Evolutionary conservation across 306 rosid genomes (phyloP), one percentile per base, ranked within the genome.

Genomic region (Cucumis melo): DNA sequence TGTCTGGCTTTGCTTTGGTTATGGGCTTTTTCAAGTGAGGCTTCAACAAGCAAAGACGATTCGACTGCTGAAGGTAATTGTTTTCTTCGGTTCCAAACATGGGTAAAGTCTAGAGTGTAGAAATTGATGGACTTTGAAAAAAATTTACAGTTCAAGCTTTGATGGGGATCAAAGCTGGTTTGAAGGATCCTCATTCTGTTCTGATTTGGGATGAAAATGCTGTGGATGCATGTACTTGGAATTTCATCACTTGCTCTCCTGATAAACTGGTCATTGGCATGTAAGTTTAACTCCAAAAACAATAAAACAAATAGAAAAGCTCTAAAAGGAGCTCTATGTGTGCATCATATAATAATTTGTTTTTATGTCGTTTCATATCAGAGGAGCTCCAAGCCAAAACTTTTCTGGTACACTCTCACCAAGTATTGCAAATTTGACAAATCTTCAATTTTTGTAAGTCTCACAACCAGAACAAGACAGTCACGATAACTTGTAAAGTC

Each of bases 321-420:
- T 38, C 54, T 10, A 41, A 74, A 9, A 5, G 29, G 29, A 27
- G 29, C 29, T 27, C 29, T 12, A 15, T 46, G 53, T 12, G 53
- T 12, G 65, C 14, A 38, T 55, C 60, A 34, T 4, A 55, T 32
- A 20, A 74, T 73, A 11, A 2, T 24, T 9, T 53, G 1, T 29
- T 36, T 12, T 41, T 53, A 44, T 44, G 75, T 24, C 79, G 75
- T 41, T 62, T 76, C 79, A 71, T 68, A 78, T 48, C 87, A 94
- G 99, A 60, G 92, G 91, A 81, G 85, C 85, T 83, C 96, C 96
- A 79, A 89, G 96, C 88, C 96, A 89, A 59, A 85, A 84, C 61
- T 78, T 94, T 36, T 90, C 95, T 50, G 99, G 99, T 12, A 87
- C 78, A 32, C 91, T 94, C 62, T 92, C 97, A 62, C 87, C 99